Base-by-base conservation (phyloP, 164 flowering plant genomes). In the Kingdonia uniflora region DNA sequence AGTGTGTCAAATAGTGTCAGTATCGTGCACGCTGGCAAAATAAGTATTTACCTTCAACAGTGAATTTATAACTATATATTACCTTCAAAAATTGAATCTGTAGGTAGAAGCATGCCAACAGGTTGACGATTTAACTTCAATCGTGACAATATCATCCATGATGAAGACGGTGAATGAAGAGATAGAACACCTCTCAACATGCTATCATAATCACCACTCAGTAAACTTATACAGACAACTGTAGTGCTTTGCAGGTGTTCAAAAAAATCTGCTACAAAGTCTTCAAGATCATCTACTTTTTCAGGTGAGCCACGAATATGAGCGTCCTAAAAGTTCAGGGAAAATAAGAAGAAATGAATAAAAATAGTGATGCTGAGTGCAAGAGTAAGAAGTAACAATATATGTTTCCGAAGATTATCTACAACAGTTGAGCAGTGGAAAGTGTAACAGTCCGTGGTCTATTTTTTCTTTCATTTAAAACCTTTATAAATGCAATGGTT, bases 91-190 rank as follows among this genome's bases (percentile, higher is more conserved):
- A 78, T 37, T 19, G 81, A 55, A 62, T 71, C 69, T 56, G 77
- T 56, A 1, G 99, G 97, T 45, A 81, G 64, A 58, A 94, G 79
- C 39, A 83, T 20, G 19, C 78, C 76, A 60, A 78, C 56, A 70
- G 96, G 97, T 56, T 80, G 75, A 51, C 57, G 54, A 44, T 67
- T 65, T 25, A 76, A 69, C 57, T 68, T 70, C 49, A 94, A 60
- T 58, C 87, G 89, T 48, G 96, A 89, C 40, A 94, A 47, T 26
- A 89, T 69, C 60, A 89, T 71, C 89, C 90, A 94, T 29, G 87
- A 81, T 55, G 61, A 53, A 58, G 66, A 68, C 58, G 66, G 42
- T 19, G 79, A 64, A 66, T 81, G 72, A 45, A 50, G 55, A 21
- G 16, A 62, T 55, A 80, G 54, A 60, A 92, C 42, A 43, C 77